phyloP scores from a whole-genome alignment of 192 early-diverging fungal genomes.

The Diversispora epigaea region DNA sequence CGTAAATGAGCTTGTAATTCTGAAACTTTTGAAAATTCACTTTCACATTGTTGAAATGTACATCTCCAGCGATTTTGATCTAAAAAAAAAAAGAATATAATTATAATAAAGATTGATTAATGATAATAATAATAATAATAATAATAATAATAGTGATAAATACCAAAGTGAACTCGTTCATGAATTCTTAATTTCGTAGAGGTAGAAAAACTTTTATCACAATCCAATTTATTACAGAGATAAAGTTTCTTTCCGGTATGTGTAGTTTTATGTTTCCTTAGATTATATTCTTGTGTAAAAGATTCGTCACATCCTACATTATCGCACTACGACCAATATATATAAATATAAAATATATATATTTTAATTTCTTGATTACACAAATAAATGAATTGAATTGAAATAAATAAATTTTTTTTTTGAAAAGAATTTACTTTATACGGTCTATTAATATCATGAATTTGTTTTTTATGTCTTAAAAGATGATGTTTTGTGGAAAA shows the following conservation, averaged over 20 bases:
- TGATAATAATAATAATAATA: neutral
- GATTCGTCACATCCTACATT: neutral
- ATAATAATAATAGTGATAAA: neutral
- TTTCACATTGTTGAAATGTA: slow-evolving; percentile 1
- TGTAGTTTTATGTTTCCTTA: slow-evolving; percentile 10
- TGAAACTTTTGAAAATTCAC: slow-evolving; percentile 4
- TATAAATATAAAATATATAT: too few relatives aligned
- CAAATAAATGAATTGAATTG: neutral
- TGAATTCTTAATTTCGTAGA: neutral
- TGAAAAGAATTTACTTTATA: neutral
- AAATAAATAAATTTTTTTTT: neutral
- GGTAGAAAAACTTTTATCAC: slow-evolving; percentile 18
- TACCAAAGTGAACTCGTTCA: neutral
- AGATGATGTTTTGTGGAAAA: slow-evolving; percentile 9
- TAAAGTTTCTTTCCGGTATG: slow-evolving; percentile 13
- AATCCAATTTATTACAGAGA: slow-evolving; percentile 13
- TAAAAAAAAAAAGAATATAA: neutral
- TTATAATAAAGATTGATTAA: too few relatives aligned
- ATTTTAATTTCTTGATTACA: neutral
- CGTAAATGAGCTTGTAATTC: slow-evolving; percentile 17
- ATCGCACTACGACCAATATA: neutral
- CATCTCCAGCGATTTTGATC: slow-evolving; percentile 13
- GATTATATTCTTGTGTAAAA: slow-evolving; percentile 15
- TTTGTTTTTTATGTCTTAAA: slow-evolving; percentile 13
- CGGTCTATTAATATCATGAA: slow-evolving; percentile 5